These are phyloP conservation scores for Murraya paniculata DNA, from an alignment of 345 rosid species.

Conservation along the genomic window DNA sequence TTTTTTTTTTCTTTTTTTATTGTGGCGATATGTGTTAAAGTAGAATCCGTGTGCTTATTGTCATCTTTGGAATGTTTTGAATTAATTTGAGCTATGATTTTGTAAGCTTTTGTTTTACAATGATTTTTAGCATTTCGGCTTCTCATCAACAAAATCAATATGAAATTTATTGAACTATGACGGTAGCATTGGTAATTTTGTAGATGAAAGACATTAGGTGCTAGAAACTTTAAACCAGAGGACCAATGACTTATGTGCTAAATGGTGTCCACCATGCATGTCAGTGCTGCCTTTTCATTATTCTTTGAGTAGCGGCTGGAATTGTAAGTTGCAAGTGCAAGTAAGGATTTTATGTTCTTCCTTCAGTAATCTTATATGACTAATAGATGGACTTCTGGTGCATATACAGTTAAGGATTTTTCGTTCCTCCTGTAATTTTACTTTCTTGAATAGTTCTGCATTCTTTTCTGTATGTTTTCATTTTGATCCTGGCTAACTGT, in stretches of 20 bases:
- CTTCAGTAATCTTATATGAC: not conserved
- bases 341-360: not conserved
- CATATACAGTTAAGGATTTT: not conserved
- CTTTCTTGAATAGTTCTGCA: not conserved
- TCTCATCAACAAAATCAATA: not conserved
- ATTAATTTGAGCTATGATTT: not conserved
- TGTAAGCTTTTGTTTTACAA: not conserved
- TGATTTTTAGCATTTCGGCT: not conserved
- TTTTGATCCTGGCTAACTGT: not conserved
- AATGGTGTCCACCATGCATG: not conserved
- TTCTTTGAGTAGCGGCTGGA: not conserved
- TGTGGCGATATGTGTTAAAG: not conserved
- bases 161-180: not conserved
- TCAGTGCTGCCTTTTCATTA: not conserved
- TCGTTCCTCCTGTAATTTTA: not conserved
- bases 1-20: not conserved
- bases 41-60: not conserved
- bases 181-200: not conserved
- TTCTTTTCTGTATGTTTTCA: not conserved
- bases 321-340: not conserved
- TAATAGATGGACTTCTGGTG: not conserved
- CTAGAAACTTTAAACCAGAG: not conserved
- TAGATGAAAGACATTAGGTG: not conserved
- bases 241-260: not conserved
- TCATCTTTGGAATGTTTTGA: not conserved